Base-by-base conservation (phyloP, 768 basidiomycete species). In the Pleurotus giganteus region DNA sequence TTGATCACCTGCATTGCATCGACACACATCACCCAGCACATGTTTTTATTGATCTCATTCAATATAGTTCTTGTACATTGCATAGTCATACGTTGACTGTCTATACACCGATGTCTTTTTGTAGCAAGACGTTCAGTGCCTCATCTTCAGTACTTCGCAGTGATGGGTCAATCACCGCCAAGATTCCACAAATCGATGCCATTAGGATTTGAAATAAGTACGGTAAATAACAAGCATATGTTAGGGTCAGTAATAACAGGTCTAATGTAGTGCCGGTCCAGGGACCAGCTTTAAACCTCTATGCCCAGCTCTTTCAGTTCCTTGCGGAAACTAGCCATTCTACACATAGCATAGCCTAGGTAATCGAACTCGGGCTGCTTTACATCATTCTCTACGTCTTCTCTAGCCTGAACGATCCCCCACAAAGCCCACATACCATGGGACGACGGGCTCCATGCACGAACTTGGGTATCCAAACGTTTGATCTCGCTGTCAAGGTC, bases 341-440 rank as follows among this genome's bases (percentile, higher is more conserved):
- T 82, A 66, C 81, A 80, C 58, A 71, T 74, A 15, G 94, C 86
- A 66, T 97, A 98, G 9, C 78, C 77, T 58, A 98, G 69, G 69
- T 98, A 97, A 70, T 98, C 90, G 66, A 97, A 98, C 60, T 94
- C 96, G 13, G 81, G 81, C 60, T 84, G 79, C 32, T 69, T 73
- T 42, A 78, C 79, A 36, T 76, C 74, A 15, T 71, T 78, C 61
- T 86, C 80, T 5, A 92, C 58, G 60, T 86, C 82, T 60, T 92
- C 90, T 58, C 82, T 82, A 4, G 91, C 93, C 69, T 96, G 94
- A 4, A 98, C 84, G 59, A 98, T 77, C 6, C 91, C 94, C 97
- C 97, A 99, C 41, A 98, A 73, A 5, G 90, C 85, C 94, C 96
- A 98, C 81, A 89, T 86, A 11, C 82, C 94, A 62, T 94, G 92